Evolutionary conservation across 306 rosid genomes (phyloP).

Genomic region (Cajanus cajan): DNA sequence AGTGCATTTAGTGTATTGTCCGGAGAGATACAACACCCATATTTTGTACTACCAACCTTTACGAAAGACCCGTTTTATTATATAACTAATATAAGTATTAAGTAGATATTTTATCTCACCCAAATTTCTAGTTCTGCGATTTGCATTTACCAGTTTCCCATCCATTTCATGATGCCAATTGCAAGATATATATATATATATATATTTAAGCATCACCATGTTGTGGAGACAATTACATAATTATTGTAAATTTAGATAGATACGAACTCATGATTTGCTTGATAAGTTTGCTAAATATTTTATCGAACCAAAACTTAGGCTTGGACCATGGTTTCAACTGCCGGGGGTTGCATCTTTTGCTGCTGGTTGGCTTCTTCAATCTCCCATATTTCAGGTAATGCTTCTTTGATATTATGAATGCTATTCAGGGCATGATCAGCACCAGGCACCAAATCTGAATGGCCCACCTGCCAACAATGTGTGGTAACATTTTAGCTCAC

Average conservation of each 20-base stretch:
- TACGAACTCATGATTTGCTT: conserved; percentile 28
- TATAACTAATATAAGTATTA: background rate
- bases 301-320: conserved; percentile 38
- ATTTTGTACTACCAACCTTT: conserved; percentile 20
- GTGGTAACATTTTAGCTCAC: conserved; percentile 1
- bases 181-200: conserved; percentile 6
- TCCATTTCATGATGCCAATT: conserved; percentile 21
- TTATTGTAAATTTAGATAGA: conserved; percentile 17
- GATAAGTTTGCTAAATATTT: background rate
- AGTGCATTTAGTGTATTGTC: conserved; percentile 5
- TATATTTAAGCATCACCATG: conserved; percentile 22
- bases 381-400: conserved; percentile 79
- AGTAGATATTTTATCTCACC: conserved; percentile 5
- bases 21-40: background rate
- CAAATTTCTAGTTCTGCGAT: background rate
- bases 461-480: conserved; percentile 63
- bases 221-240: conserved; percentile 10
- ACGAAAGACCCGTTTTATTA: background rate
- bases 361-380: conserved; percentile 29
- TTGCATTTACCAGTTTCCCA: conserved; percentile 23
- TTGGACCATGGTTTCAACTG: conserved; percentile 40
- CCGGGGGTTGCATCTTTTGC: conserved; percentile 30
- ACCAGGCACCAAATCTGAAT: conserved; percentile 63
- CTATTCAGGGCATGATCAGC: conserved; percentile 78
- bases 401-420: conserved; percentile 87